Percentiles rank a stretch among this genome's conserved stretches.
phyloP scores from a whole-genome alignment of 2,329 filamentous ascomycete species.

The Ophiocordyceps robertsii region DNA sequence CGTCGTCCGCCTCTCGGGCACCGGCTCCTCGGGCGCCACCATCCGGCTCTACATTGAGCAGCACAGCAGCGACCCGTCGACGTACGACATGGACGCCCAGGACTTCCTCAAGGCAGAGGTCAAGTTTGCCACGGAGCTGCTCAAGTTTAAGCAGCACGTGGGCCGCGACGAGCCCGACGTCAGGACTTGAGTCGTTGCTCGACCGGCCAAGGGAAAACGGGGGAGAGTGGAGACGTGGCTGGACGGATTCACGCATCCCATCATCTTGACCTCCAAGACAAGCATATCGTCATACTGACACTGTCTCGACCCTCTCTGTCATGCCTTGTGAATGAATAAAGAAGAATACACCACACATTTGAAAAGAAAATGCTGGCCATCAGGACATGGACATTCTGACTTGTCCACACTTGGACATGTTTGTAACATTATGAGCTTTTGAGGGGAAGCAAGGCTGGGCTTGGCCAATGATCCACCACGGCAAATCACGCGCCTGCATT shows the following conservation, averaged over 20 bases:
- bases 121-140: constrained; percentile 65
- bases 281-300: too few species aligned
- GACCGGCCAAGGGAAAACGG: not conserved
- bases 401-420: too few species aligned
- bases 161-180: constrained; percentile 90
- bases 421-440: too few species aligned
- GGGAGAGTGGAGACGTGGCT: not conserved
- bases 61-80: constrained; percentile 70
- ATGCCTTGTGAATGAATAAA: too few species aligned
- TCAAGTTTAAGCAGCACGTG: constrained; percentile 90
- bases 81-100: constrained; percentile 73
- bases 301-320: too few species aligned
- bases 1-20: constrained; percentile 88
- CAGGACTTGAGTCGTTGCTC: constrained; percentile 52
- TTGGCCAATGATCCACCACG: too few species aligned
- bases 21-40: constrained; percentile 86
- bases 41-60: constrained; percentile 97
- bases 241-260: too few species aligned
- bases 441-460: too few species aligned
- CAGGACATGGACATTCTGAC: too few species aligned
- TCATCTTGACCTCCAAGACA: too few species aligned
- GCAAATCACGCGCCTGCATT: not conserved
- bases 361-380: too few species aligned
- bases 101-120: constrained; percentile 89
- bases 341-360: too few species aligned